phyloP scores from a whole-genome alignment of 176 grass and related monocot species.

The Ananas comosus region DNA sequence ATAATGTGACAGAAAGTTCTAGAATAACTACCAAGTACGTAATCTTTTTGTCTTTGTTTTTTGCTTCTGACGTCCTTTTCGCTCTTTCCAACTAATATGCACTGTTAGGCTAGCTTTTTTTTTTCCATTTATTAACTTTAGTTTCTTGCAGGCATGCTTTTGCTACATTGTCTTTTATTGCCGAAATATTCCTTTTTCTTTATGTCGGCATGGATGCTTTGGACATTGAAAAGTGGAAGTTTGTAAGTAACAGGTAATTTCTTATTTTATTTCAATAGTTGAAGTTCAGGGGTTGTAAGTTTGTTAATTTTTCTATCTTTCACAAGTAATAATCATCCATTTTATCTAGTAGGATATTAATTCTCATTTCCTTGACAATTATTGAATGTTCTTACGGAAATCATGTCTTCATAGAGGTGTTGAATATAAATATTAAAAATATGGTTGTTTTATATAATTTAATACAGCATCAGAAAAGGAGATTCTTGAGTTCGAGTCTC shows the following conservation, averaged over 20 bases:
- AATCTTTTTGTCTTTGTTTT: slow-evolving; percentile 3
- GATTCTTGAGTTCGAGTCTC: no score
- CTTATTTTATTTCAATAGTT: background rate
- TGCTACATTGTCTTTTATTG: slow-evolving; percentile 82
- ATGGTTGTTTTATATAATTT: no score
- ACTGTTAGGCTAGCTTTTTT: background rate
- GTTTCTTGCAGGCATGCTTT: slow-evolving; percentile 57
- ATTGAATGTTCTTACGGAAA: no score
- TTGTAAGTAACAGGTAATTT: slow-evolving; percentile 43
- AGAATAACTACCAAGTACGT: slow-evolving; percentile 88
- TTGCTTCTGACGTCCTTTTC: background rate
- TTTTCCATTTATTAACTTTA: slow-evolving; percentile 7
- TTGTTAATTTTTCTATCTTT: no score
- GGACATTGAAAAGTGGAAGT: slow-evolving; percentile 92
- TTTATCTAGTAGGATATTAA: no score
- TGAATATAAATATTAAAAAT: no score
- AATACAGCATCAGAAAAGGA: no score
- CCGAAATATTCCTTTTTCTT: slow-evolving; percentile 83
- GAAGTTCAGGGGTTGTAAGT: no score
- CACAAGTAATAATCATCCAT: no score
- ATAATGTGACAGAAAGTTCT: slow-evolving; percentile 95
- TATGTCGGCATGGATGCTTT: slow-evolving; percentile 95
- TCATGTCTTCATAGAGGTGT: no score
- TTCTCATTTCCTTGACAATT: no score
- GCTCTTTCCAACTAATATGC: background rate